Evolutionary conservation across 169 alveolate genomes (phyloP).

Genomic region (Plasmodium coatneyi): DNA sequence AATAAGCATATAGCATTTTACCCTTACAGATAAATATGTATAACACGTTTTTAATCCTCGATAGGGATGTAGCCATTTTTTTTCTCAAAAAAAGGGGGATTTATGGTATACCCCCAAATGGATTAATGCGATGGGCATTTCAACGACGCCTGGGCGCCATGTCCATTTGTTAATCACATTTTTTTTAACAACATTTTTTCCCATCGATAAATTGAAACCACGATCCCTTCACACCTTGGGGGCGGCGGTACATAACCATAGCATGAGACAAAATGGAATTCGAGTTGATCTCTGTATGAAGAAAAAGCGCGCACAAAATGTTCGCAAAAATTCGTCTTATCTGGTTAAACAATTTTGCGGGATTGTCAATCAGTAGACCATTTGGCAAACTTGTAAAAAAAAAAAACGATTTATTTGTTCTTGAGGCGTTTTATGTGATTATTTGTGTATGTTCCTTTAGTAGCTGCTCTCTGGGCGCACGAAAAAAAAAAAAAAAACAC

Average conservation of each 20-base stretch:
- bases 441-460: background rate
- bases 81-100: background rate
- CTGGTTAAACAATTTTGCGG: background rate
- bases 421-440: background rate
- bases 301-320: background rate
- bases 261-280: background rate
- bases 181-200: background rate
- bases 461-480: background rate
- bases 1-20: slow-evolving; percentile 3
- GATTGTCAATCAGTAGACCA: background rate
- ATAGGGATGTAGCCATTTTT: background rate
- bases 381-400: background rate
- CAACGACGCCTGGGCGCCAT: background rate
- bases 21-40: background rate
- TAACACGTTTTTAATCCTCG: background rate
- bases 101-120: background rate
- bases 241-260: background rate
- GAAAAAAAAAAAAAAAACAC: background rate
- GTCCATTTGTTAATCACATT: background rate
- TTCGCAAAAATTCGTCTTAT: background rate
- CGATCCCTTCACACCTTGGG: background rate
- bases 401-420: background rate
- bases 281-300: background rate
- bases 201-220: background rate
- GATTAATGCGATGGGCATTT: background rate